phyloP scores from a whole-genome alignment of 1,139 yeast genomes.

The Pichia cactophila region DNA sequence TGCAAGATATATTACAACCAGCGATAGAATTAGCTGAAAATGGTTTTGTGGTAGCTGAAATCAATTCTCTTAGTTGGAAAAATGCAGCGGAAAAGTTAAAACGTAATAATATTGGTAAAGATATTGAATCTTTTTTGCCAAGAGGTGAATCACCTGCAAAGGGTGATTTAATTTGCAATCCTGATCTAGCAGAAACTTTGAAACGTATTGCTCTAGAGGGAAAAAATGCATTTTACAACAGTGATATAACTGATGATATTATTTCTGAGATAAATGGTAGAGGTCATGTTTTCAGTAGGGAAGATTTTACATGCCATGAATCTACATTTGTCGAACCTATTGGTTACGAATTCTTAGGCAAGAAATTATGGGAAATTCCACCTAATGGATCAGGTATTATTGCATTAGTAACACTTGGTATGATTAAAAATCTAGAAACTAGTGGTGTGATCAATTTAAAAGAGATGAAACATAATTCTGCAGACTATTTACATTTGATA shows the following conservation, averaged over 20 bases:
- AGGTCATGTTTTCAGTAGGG: conserved; percentile 49
- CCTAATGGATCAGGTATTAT: conserved; percentile 80
- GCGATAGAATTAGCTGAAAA: conserved; percentile 63
- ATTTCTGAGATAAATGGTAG: conserved; percentile 43
- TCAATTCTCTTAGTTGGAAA: conserved; percentile 51
- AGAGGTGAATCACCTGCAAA: conserved; percentile 41
- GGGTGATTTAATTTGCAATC: conserved; percentile 56
- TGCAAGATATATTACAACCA: conserved; percentile 56
- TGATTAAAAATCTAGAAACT: conserved; percentile 49
- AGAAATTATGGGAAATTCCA: conserved; percentile 65
- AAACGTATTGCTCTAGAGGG: conserved; percentile 49
- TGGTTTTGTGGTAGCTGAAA: conserved; percentile 60
- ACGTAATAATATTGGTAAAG: conserved; percentile 19
- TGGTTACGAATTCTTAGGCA: conserved; percentile 38
- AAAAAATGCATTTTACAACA: conserved; percentile 59
- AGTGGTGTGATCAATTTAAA: conserved; percentile 39
- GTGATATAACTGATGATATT: conserved; percentile 59
- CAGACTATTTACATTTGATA: conserved; percentile 60
- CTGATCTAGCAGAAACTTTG: conserved; percentile 47
- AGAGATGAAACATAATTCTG: conserved; percentile 54
- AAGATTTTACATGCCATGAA: conserved; percentile 50
- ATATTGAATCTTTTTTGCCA: conserved; percentile 36
- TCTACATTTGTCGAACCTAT: conserved; percentile 61
- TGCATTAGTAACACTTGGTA: conserved; percentile 61
- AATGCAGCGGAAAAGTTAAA: conserved; percentile 30